Base-by-base conservation (phyloP, 2,329 filamentous ascomycete species). In the Xylariaceae sp. region DNA sequence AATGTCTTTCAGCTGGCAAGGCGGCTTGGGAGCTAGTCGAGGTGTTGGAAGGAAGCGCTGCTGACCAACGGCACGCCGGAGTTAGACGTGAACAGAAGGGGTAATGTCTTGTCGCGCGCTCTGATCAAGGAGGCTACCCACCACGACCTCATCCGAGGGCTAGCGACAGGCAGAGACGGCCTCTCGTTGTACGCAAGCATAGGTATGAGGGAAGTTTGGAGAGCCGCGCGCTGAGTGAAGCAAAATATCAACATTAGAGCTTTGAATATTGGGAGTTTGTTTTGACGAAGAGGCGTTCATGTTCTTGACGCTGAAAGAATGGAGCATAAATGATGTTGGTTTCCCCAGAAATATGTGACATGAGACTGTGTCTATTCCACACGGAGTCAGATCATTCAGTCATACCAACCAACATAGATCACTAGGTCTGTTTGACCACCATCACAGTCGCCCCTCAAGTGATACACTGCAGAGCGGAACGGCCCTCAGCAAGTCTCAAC, bases 191-290 rank as follows among this genome's bases (percentile, higher is more conserved):
- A 45, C 42, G 49, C 50, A 53, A 32, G 42, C 54, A 55, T 52
- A 45, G 49, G 38, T 48, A 60, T 53, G 53, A 63, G 56, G 54
- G 52, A 57, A 39, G 46, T 55, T 55, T 53, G 47, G 47, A 42
- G 57, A 65, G 50, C 62, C 63, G 63, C 62, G 63, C 63, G 63
- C 63, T 60, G 61, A 60, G 46, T 58, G 58, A 65, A 57, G 59
- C 56, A 59, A 42, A 35, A 50, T 44, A 30, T 46, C 41, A 35
- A 49, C 36, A 44, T 50, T 39, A 49, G 48, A 44, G 14, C 12
- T 39, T 14, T 43, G 33, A 12, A 48, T 18, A 47, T 17, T 11
- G 18, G n/a, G 36, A 42, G 12, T 5, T 45, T 33, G 22, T 42
- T 42, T 18, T 42, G 6, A 36, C 33, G 22, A 31, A 43, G 19